Conservation (phyloP, 768 basidiomycete genomes). For the Boletellus emodensis region DNA sequence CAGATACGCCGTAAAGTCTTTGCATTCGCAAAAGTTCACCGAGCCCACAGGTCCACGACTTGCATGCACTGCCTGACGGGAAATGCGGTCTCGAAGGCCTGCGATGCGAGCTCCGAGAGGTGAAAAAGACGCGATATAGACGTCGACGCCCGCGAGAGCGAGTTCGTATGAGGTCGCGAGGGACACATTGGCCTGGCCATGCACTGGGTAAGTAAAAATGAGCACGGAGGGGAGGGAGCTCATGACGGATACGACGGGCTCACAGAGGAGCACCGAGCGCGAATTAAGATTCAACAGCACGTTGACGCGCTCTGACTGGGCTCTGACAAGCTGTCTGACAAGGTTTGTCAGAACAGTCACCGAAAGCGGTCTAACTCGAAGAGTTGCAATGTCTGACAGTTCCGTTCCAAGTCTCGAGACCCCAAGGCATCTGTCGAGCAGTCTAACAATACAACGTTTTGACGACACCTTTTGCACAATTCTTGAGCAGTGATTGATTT, state of each 20-base stretch:
- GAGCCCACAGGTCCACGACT: background rate
- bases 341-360: too few relatives aligned
- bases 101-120: slow-evolving; percentile 6
- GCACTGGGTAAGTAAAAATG: slow-evolving; percentile 2
- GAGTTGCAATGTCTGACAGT: too few relatives aligned
- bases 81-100: slow-evolving; percentile 9
- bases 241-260: background rate
- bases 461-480: too few relatives aligned
- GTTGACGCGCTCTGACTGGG: too few relatives aligned
- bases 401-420: too few relatives aligned
- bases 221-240: slow-evolving; percentile 5
- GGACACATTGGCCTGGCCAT: background rate
- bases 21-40: slow-evolving; percentile 5
- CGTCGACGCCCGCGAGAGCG: slow-evolving; percentile 5
- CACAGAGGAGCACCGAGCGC: too few relatives aligned
- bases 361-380: too few relatives aligned
- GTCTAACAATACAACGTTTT: too few relatives aligned
- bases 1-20: background rate
- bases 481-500: too few relatives aligned
- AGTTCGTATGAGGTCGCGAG: slow-evolving; percentile 14
- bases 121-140: slow-evolving; percentile 10
- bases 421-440: too few relatives aligned
- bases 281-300: too few relatives aligned
- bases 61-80: background rate
- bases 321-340: too few relatives aligned